These are phyloP conservation scores for Microsporum canis DNA, from an alignment of 2,329 filamentous ascomycete species.

Conservation along the genomic window DNA sequence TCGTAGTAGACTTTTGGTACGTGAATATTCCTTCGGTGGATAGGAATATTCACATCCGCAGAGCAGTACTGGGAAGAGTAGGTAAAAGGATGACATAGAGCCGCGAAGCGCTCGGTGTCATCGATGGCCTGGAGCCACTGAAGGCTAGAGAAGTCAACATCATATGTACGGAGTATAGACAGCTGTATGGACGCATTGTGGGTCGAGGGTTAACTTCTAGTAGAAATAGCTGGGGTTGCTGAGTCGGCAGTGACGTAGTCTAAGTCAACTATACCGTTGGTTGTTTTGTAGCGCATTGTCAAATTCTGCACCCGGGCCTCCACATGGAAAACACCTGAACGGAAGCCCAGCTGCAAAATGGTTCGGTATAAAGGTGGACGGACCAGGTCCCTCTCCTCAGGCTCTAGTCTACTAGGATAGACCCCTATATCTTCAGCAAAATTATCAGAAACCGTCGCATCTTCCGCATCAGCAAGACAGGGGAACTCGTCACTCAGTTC, in stretches of 20 bases:
- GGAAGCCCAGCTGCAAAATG: not conserved
- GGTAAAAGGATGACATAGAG: constrained; percentile 10
- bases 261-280: not conserved
- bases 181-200: constrained; percentile 12
- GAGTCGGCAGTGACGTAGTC: not conserved
- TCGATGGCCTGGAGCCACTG: not conserved
- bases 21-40: no score
- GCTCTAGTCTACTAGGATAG: not conserved
- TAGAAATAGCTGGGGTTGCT: constrained; percentile 12
- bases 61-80: no score
- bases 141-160: constrained; percentile 17
- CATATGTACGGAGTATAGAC: constrained; percentile 14
- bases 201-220: constrained; percentile 22
- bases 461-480: constrained; percentile 17
- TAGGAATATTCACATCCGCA: no score
- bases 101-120: constrained; percentile 5
- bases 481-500: constrained; percentile 34
- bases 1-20: no score
- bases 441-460: not conserved
- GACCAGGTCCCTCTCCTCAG: not conserved
- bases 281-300: not conserved
- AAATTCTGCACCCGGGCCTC: constrained; percentile 4
- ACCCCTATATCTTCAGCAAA: not conserved
- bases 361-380: not conserved
- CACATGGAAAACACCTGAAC: constrained; percentile 2